A percentile compares a stretch with the other conserved stretches of the same genome.
These are phyloP conservation scores for Porodaedalea pini DNA, from an alignment of 1,284 basidiomycete species.

Conservation along the genomic window DNA sequence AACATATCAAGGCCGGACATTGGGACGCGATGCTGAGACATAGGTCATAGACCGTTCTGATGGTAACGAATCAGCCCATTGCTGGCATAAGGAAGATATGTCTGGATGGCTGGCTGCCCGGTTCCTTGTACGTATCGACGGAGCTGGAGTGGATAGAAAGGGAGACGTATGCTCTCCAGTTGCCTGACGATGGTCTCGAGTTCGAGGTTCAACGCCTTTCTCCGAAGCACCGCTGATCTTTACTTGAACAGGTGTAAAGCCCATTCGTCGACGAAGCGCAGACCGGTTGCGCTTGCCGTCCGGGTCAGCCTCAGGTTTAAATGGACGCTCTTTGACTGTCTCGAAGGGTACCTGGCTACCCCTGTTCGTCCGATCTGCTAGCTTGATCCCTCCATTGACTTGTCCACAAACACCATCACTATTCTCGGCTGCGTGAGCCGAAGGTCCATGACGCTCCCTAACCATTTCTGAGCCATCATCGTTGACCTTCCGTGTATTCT, in stretches of 20 bases:
- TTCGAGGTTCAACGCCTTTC: background rate
- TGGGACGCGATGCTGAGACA: conserved; percentile 3
- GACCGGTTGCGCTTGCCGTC: conserved; percentile 50
- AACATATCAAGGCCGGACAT: background rate
- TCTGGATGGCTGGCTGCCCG: conserved; percentile 48
- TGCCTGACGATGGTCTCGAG: background rate
- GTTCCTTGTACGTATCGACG: conserved; percentile 44
- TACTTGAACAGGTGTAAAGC: background rate
- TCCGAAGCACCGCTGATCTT: background rate
- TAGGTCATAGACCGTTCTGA: conserved; percentile 45
- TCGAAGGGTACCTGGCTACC: too few relatives aligned
- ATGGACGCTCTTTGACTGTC: too few relatives aligned
- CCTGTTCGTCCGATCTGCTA: too few relatives aligned
- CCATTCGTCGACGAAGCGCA: conserved; percentile 37
- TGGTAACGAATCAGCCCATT: conserved; percentile 53
- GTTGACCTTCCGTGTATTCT: conserved; percentile 57
- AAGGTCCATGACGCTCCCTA: background rate
- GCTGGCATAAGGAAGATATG: conserved; percentile 52
- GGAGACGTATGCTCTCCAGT: background rate
- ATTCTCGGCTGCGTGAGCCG: background rate
- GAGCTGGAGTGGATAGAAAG: conserved; percentile 37
- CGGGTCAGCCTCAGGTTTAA: conserved; percentile 33
- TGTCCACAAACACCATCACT: background rate
- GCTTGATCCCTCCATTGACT: background rate
- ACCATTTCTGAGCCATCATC: background rate